phyloP scores from a whole-genome alignment of 1,284 basidiomycete genomes.

The Golubevia sp. region DNA sequence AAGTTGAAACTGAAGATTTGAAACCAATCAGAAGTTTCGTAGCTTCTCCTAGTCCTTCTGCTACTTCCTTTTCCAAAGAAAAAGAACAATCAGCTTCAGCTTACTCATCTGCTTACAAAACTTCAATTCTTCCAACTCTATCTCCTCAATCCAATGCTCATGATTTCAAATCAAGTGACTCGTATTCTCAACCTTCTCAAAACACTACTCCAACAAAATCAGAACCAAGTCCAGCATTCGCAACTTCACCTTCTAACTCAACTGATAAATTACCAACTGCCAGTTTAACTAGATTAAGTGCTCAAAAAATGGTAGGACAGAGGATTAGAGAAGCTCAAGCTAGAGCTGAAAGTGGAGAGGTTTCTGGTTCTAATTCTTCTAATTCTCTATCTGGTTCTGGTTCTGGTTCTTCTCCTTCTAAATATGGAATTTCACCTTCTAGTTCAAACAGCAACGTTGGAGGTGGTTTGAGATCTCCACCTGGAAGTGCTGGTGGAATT shows the following conservation, averaged over 20 bases:
- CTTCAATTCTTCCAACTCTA: not conserved
- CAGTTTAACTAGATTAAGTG: constrained; percentile 37
- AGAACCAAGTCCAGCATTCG: not conserved
- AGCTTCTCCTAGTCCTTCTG: too few species aligned
- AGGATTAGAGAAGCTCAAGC: constrained; percentile 43
- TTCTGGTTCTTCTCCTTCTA: too few species aligned
- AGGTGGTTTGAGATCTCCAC: too few species aligned
- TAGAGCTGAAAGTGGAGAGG: constrained; percentile 12
- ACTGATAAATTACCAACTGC: constrained; percentile 33
- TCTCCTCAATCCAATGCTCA: not conserved
- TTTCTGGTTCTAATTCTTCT: too few species aligned
- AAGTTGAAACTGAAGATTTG: too few species aligned
- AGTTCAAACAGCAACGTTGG: too few species aligned
- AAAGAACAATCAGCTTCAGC: not conserved
- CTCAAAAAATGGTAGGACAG: constrained; percentile 45
- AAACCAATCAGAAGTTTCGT: too few species aligned
- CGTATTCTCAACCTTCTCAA: not conserved
- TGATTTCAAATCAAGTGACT: not conserved
- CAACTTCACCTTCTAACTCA: not conserved
- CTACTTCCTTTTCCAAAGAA: not conserved
- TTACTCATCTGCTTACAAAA: not conserved
- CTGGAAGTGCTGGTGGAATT: too few species aligned
- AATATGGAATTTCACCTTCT: too few species aligned
- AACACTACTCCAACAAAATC: constrained; percentile 1
- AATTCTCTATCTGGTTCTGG: too few species aligned